Conservation (phyloP, 371 early-diverging fungal genomes). For the Haplosporangium sp. region DNA sequence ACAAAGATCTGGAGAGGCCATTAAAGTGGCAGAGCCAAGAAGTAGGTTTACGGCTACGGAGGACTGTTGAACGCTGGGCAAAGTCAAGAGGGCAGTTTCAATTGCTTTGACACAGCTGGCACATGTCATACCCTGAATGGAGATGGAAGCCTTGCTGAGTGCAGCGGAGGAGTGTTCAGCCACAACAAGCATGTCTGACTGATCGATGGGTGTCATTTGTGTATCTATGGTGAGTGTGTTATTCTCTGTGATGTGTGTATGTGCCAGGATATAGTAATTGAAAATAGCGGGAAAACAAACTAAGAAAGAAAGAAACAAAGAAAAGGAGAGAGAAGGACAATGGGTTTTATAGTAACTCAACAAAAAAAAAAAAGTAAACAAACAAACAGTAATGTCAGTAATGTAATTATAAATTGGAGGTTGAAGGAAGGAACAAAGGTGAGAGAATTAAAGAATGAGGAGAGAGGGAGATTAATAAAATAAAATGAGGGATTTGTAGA, state of each 20-base stretch:
- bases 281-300: too few species aligned
- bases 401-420: too few species aligned
- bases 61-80: conserved; percentile 65
- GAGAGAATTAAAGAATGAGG: neutral
- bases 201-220: conserved; percentile 19
- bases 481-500: conserved; percentile 9
- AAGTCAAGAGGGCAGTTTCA: conserved; percentile 63
- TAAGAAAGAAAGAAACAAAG: neutral
- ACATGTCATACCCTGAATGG: conserved; percentile 91
- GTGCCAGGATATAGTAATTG: too few species aligned
- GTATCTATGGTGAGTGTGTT: neutral
- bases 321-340: neutral
- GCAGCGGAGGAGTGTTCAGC: conserved; percentile 48
- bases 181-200: conserved; percentile 21
- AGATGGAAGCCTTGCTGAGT: conserved; percentile 60
- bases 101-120: conserved; percentile 84
- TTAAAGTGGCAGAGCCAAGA: conserved; percentile 70
- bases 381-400: too few species aligned
- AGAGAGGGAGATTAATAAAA: neutral
- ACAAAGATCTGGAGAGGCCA: conserved; percentile 52
- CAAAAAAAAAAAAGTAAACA: too few species aligned
- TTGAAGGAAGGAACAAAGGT: too few species aligned
- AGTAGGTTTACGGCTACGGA: conserved; percentile 81
- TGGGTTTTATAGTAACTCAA: too few species aligned
- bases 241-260: too few species aligned